Evolutionary conservation across 1,139 yeast genomes (phyloP).

Genomic region (Meyerozyma athensensis): DNA sequence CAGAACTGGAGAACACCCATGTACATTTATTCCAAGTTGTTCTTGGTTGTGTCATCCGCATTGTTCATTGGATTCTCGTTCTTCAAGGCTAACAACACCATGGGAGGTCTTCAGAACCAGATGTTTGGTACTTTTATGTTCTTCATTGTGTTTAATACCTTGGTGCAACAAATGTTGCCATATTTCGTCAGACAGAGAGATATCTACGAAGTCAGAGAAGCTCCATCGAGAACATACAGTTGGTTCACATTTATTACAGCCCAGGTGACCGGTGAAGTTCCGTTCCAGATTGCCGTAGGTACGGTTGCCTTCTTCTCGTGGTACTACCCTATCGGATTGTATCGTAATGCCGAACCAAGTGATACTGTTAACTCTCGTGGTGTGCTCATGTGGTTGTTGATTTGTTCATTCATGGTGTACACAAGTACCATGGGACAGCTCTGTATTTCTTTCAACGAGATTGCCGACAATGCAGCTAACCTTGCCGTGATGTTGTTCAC

Average conservation of each 20-base stretch:
- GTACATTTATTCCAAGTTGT: slow-evolving; percentile 16
- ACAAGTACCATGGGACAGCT: slow-evolving; percentile 63
- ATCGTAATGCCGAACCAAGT: slow-evolving; percentile 44
- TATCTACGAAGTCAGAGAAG: slow-evolving; percentile 22
- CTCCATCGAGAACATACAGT: slow-evolving; percentile 16
- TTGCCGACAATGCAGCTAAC: slow-evolving; percentile 75
- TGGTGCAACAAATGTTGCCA: slow-evolving; percentile 49
- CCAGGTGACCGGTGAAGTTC: slow-evolving; percentile 69
- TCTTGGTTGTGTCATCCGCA: slow-evolving; percentile 14
- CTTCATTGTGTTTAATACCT: slow-evolving; percentile 42
- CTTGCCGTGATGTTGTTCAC: slow-evolving; percentile 60
- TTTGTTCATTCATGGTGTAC: slow-evolving; percentile 55
- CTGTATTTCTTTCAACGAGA: slow-evolving; percentile 55
- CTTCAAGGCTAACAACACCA: slow-evolving; percentile 14
- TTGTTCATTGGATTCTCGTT: slow-evolving; percentile 18
- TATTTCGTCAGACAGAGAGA: slow-evolving; percentile 30
- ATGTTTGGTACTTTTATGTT: slow-evolving; percentile 53
- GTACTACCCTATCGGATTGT: slow-evolving; percentile 79
- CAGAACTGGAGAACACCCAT: slow-evolving; percentile 18
- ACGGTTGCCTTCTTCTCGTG: slow-evolving; percentile 66
- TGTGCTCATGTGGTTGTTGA: slow-evolving; percentile 39
- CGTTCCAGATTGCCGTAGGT: slow-evolving; percentile 66
- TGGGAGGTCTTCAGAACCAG: slow-evolving; percentile 18
- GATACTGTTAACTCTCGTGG: slow-evolving; percentile 29
- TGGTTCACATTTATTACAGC: slow-evolving; percentile 36